phyloP scores from a whole-genome alignment of 2,329 filamentous ascomycete species.

The Fusarium paranaense region DNA sequence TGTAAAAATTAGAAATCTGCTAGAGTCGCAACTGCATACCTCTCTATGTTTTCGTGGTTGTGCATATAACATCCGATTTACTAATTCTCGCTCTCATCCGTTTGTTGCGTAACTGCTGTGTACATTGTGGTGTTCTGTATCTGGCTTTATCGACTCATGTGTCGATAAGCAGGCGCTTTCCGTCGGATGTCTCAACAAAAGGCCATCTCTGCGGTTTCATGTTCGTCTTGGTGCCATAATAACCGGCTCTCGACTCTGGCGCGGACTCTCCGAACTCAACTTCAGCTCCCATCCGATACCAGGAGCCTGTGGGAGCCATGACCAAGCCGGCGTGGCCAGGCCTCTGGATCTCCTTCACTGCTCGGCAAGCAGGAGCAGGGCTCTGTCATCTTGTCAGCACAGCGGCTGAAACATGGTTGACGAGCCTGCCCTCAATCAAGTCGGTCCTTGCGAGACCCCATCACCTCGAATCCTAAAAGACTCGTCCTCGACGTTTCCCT shows the following conservation, averaged over 20 bases:
- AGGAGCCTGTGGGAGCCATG: neutral
- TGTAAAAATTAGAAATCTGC: neutral
- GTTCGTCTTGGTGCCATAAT: neutral
- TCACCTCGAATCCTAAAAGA: neutral
- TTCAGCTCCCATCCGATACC: neutral
- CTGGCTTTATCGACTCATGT: neutral
- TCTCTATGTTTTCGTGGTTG: neutral
- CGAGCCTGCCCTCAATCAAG: neutral
- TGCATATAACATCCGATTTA: neutral
- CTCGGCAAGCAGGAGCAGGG: neutral
- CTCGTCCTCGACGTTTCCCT: neutral
- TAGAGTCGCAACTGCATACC: neutral
- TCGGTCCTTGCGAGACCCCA: neutral
- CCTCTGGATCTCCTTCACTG: neutral
- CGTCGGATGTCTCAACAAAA: neutral
- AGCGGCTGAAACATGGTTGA: neutral
- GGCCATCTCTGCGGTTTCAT: neutral
- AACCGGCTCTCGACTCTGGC: neutral
- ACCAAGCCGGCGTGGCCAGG: neutral
- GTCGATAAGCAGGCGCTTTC: neutral
- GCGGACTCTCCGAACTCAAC: neutral
- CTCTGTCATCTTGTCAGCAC: slow-evolving; percentile 1
- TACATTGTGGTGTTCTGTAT: neutral
- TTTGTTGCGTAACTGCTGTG: neutral
- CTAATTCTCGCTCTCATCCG: neutral